These are phyloP conservation scores for Backusella mclennaniae DNA, from an alignment of 192 early-diverging fungal genomes.

Conservation along the genomic window DNA sequence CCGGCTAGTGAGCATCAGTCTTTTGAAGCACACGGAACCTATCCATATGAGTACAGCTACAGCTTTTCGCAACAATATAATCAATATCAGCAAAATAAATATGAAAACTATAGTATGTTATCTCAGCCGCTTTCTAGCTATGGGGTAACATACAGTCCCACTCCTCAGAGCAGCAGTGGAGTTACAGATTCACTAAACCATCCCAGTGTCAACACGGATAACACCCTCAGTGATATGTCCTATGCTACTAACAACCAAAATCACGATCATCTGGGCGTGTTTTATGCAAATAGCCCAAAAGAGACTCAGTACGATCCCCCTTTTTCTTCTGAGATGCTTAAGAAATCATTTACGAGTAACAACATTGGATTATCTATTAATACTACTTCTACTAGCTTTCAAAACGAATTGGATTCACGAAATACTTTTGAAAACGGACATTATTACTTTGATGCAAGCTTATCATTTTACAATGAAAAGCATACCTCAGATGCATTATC, in stretches of 20 bases:
- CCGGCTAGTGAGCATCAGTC: neutral
- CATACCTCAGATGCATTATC: neutral
- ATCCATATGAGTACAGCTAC: slow-evolving; percentile 4
- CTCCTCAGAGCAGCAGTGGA: neutral
- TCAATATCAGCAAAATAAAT: neutral
- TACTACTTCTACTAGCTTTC: neutral
- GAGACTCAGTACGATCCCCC: neutral
- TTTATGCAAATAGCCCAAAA: neutral
- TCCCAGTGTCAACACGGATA: too few species aligned
- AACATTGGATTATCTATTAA: too few species aligned
- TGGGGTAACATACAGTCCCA: neutral
- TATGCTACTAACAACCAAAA: neutral
- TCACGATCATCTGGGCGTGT: neutral
- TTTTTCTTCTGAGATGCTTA: neutral
- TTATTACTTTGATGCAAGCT: neutral
- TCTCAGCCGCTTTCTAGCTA: neutral
- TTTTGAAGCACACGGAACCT: neutral
- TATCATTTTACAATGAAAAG: neutral
- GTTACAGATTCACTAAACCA: neutral
- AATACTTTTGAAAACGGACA: neutral
- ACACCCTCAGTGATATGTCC: neutral
- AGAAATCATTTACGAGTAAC: neutral
- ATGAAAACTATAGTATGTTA: neutral
- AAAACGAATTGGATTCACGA: neutral
- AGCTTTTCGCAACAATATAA: slow-evolving; percentile 7